Base-by-base conservation (phyloP, 768 basidiomycete genomes). In the Mycena rosella region DNA sequence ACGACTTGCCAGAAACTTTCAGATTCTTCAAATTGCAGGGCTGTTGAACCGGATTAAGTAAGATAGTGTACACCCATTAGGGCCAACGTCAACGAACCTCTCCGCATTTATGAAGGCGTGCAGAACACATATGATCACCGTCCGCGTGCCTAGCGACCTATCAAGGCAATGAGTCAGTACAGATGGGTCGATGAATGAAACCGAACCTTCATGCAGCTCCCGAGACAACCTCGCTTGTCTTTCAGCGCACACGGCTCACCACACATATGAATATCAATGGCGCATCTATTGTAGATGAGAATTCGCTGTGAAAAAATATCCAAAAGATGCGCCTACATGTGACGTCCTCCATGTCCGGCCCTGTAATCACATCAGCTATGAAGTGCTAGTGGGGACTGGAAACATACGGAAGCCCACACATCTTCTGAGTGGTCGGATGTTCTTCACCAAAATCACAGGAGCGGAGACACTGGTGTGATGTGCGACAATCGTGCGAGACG, bases 341-440 rank as follows among this genome's bases (percentile, higher is more conserved):
- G 89, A 13, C 77, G 79, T 17, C 86, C 87, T 24, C 82, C 74
- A 65, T 90, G 89, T 0, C 89, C 89, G 32, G 88, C 88, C n/a
- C 88, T 89, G n/a, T 4, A 59, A 36, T 47, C 17, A 27, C 17
- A 49, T 70, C n/a, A 60, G 53, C 20, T 34, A n/a, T 36, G 4
- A 55, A 62, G 29, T 5, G 10, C 30, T 14, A 48, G 18, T 26
- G 13, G 26, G 13, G 26, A 20, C 45, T 47, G 4, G 24, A 40
- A 24, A 79, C 87, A 56, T 71, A 89, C 88, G 78, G 79, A 68
- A 85, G 79, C 18, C 84, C 81, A 73, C 89, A 90, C 6, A 66
- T 59, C 53, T 76, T 79, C 13, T 74, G 74, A 34, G 73, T 74
- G 11, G 58, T 73, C 8, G 70, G 64, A 58, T 79, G 79, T 6